phyloP scores from a whole-genome alignment of 108 stramenopile species.

The Skeletonema grethae region DNA sequence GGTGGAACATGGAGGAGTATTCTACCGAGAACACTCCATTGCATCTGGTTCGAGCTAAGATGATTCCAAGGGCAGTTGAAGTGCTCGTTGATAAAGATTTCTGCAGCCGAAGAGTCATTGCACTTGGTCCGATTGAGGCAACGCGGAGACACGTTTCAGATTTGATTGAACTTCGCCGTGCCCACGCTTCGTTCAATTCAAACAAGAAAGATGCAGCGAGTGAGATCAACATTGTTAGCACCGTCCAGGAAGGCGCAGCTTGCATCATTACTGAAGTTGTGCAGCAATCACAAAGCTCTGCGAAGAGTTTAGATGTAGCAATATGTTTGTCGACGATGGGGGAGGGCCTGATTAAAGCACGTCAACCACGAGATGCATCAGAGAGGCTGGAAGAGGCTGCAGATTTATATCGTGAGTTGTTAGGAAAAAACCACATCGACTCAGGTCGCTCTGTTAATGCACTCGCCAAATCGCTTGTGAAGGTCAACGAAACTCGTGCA shows the following conservation, averaged over 20 bases:
- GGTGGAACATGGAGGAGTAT: slow-evolving; percentile 80
- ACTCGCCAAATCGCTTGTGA: slow-evolving; percentile 78
- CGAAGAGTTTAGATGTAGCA: slow-evolving; percentile 70
- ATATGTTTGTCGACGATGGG: slow-evolving; percentile 87
- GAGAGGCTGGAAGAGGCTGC: slow-evolving; percentile 80
- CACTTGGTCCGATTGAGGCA: slow-evolving; percentile 78
- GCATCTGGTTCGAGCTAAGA: slow-evolving; percentile 75
- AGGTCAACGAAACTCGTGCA: slow-evolving; percentile 72
- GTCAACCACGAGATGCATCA: slow-evolving; percentile 80
- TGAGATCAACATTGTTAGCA: slow-evolving; percentile 60
- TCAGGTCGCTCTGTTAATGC: slow-evolving; percentile 74
- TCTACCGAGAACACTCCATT: slow-evolving; percentile 70
- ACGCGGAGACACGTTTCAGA: slow-evolving; percentile 83
- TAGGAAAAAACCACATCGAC: slow-evolving; percentile 69
- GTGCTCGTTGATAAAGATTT: slow-evolving; percentile 65
- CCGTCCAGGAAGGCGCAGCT: slow-evolving; percentile 73
- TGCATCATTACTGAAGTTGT: slow-evolving; percentile 73
- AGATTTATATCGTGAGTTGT: slow-evolving; percentile 65
- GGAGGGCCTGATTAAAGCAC: slow-evolving; percentile 75
- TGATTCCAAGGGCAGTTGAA: slow-evolving; percentile 61
- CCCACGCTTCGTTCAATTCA: slow-evolving; percentile 14
- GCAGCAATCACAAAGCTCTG: slow-evolving; percentile 48
- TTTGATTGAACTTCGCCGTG: slow-evolving; percentile 72
- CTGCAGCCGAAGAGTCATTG: slow-evolving; percentile 67
- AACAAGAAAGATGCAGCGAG: slow-evolving; percentile 11